Conservation (phyloP, 2,329 filamentous ascomycete species). For the Rhynchosporium graminicola region DNA sequence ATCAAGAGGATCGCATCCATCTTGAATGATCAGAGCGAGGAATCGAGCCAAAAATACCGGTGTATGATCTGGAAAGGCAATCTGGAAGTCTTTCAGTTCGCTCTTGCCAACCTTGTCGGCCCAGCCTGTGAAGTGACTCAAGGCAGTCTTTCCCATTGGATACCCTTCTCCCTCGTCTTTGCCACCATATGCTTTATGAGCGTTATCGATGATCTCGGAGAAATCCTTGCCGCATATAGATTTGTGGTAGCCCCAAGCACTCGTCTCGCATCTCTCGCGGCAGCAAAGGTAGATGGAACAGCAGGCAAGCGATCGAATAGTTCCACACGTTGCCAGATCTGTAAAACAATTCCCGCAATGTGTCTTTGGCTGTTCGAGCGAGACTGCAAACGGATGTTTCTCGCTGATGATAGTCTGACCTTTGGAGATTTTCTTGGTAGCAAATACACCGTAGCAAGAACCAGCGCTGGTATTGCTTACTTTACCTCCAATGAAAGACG, state of each 20-base stretch:
- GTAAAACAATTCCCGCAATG: conserved; percentile 17
- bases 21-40: conserved; percentile 12
- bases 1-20: conserved; percentile 8
- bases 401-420: conserved; percentile 11
- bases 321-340: neutral
- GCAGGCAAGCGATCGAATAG: conserved; percentile 1
- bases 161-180: conserved; percentile 6
- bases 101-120: neutral
- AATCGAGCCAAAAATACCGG: conserved; percentile 14
- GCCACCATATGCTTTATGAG: conserved; percentile 14
- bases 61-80: conserved; percentile 3
- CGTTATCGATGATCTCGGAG: conserved; percentile 3
- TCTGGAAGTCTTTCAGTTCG: neutral
- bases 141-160: conserved; percentile 1
- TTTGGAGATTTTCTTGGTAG: conserved; percentile 15
- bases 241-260: conserved; percentile 14
- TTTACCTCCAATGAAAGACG: conserved; percentile 3
- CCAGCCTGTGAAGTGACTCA: conserved; percentile 14
- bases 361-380: conserved; percentile 11
- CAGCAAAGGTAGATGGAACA: conserved; percentile 14
- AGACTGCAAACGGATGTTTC: conserved; percentile 17
- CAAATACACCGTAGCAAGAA: conserved; percentile 18
- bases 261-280: conserved; percentile 4
- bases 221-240: conserved; percentile 13
- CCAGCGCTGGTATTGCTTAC: neutral